Evolutionary conservation across 2,329 filamentous ascomycete species (phyloP), one percentile per base, ranked within the genome.

Genomic region (Verticillium isaacii): DNA sequence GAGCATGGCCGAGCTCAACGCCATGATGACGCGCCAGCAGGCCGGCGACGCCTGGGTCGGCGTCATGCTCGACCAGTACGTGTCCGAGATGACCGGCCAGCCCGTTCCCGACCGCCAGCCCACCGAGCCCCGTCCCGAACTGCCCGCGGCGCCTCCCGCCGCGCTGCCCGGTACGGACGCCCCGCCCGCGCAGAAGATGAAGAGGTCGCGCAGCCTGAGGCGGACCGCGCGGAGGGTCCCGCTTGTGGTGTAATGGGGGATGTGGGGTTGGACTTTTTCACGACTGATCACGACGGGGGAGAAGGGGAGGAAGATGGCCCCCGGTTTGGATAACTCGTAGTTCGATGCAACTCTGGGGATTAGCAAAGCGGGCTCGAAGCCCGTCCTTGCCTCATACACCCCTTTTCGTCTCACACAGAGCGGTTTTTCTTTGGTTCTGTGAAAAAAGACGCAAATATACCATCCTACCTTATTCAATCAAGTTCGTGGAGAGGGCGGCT

Each of bases 61-160:
- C 25, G 39, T 58, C 37, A 58, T 58, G 57, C 41, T 58, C 39
- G 57, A 58, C 57, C 37, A 58, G 57, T 58, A 58, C 37, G 57
- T 58, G 23, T 58, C 57, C 17, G 37, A 58, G 57, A 45, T 41
- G 37, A 58, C 57, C 8, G 57, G 57, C 15, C 57, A 58, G 57
- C 57, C 57, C 37, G 50, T 50, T 0, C 57, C 57, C 39, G 25
- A 58, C 37, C 57, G 57, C 25, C 19, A 50, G 23, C 57, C 57
- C 19, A 23, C 25, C n/a, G 17, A 58, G 36, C 36, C 56, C n/a
- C 56, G 36, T 8, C 36, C 34, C 6, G 6, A 45, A 12, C 56
- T 58, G 9, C 56, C 56, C 12, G 56, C 56, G 15, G 56, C n/a
- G 19, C 41, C 41, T 12, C n/a, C 41, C n/a, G 41, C 41, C 11